phyloP scores from a whole-genome alignment of 495 filamentous ascomycete species.

The Schizothecium vesticola region DNA sequence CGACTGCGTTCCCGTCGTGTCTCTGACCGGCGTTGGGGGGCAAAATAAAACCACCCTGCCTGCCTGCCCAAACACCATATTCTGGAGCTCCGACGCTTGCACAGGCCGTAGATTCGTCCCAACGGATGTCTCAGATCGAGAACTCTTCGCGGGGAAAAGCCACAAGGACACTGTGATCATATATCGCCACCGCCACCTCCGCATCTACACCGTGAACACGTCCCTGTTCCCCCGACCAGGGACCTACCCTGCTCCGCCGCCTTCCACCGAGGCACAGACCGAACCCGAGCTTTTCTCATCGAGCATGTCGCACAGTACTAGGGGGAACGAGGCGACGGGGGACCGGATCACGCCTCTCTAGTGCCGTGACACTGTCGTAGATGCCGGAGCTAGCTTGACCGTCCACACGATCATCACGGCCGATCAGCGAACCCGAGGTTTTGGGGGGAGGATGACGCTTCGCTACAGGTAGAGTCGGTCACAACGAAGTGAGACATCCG shows the following conservation, averaged over 20 bases:
- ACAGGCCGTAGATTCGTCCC: not conserved
- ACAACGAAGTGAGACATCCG: not conserved
- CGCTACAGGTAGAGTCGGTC: not conserved
- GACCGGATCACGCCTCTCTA: not conserved
- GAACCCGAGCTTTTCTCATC: not conserved
- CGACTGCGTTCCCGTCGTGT: not conserved
- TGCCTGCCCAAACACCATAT: not conserved
- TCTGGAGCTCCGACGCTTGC: not conserved
- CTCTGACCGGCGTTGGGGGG: not conserved
- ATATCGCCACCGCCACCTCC: not conserved
- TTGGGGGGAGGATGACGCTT: not conserved
- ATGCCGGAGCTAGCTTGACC: not conserved
- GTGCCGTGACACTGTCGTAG: not conserved
- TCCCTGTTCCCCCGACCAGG: not conserved
- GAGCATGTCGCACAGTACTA: not conserved
- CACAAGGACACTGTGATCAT: not conserved
- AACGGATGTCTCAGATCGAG: not conserved
- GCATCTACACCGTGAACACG: not conserved
- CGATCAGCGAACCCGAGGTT: not conserved
- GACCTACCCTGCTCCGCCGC: not conserved
- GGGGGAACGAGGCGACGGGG: not conserved
- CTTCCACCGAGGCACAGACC: not conserved
- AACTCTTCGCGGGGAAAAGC: not conserved
- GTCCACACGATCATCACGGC: not conserved
- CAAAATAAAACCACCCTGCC: not conserved